A percentile compares a stretch with the other conserved stretches of the same genome.
Conservation (phyloP, 2,329 filamentous ascomycete species). For the Torrubiellomyces zombiae region DNA sequence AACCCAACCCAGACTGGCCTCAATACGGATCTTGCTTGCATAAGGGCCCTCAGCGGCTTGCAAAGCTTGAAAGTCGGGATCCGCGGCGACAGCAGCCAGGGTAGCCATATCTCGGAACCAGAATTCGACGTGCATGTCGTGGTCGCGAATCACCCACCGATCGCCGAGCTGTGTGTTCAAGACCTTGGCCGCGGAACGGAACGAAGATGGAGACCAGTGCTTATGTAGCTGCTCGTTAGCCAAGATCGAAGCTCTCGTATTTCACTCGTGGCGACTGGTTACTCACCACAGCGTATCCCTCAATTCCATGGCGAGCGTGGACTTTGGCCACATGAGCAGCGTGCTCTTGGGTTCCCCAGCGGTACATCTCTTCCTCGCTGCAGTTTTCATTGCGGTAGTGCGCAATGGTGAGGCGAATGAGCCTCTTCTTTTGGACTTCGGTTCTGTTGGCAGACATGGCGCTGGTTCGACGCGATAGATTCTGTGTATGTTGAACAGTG, state of each 20-base stretch:
- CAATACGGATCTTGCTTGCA: slow-evolving; percentile 1
- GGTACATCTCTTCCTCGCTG: slow-evolving; percentile 1
- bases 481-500: no score
- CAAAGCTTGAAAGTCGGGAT: slow-evolving; percentile 2
- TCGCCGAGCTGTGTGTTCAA: background rate
- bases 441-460: no score
- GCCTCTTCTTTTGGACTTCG: slow-evolving; percentile 1
- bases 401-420: background rate
- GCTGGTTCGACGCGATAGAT: no score
- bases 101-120: slow-evolving; percentile 3
- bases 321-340: slow-evolving; percentile 1
- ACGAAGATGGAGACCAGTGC: background rate
- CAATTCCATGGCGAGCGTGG: slow-evolving; percentile 1
- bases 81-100: background rate
- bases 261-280: no score
- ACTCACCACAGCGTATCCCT: slow-evolving; percentile 1
- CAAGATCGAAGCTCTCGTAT: no score
- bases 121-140: slow-evolving; percentile 2
- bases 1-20: slow-evolving; percentile 2
- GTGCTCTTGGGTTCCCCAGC: background rate
- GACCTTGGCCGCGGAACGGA: background rate
- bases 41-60: slow-evolving; percentile 2
- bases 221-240: background rate
- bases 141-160: slow-evolving; percentile 2
- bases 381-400: background rate